These are phyloP conservation scores for Aspergillus udagawae DNA, from an alignment of 2,329 filamentous ascomycete genomes.

Conservation along the genomic window DNA sequence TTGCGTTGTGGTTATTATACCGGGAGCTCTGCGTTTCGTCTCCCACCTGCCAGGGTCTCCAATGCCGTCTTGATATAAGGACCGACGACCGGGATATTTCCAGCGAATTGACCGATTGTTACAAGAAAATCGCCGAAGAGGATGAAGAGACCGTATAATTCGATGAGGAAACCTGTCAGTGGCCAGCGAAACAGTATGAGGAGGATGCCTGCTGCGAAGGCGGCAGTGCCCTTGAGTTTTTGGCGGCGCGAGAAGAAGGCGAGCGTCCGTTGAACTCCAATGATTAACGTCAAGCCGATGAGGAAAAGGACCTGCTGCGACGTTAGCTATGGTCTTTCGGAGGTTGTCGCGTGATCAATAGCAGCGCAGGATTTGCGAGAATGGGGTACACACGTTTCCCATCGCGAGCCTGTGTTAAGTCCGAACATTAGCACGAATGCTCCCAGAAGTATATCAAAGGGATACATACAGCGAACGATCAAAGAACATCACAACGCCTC, in stretches of 20 bases:
- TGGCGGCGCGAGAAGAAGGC: conserved; percentile 92
- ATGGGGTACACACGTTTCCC: conserved; percentile 69
- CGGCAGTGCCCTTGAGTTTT: conserved; percentile 85
- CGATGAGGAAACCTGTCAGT: conserved; percentile 82
- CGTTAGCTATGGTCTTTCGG: conserved; percentile 5
- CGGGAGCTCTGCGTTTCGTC: conserved; percentile 67
- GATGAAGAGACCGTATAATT: conserved; percentile 88
- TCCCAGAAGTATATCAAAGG: background rate
- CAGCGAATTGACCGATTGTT: conserved; percentile 83
- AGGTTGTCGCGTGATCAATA: conserved; percentile 6
- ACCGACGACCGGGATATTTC: conserved; percentile 78
- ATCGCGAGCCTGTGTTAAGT: conserved; percentile 70
- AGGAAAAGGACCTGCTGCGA: conserved; percentile 82
- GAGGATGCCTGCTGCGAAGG: conserved; percentile 76
- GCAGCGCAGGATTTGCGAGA: conserved; percentile 4
- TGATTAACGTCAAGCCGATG: conserved; percentile 91
- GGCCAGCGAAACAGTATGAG: conserved; percentile 90
- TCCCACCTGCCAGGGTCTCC: conserved; percentile 65
- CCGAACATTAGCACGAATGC: conserved; percentile 3
- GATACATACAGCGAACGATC: conserved; percentile 81
- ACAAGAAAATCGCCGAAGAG: conserved; percentile 95
- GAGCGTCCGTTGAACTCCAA: conserved; percentile 85
- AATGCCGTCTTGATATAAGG: conserved; percentile 75
- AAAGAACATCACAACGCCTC: conserved; percentile 95
- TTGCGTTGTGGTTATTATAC: conserved; percentile 17